These are phyloP conservation scores for Lactifluus echinatus DNA, from an alignment of 768 basidiomycete species.

Conservation along the genomic window DNA sequence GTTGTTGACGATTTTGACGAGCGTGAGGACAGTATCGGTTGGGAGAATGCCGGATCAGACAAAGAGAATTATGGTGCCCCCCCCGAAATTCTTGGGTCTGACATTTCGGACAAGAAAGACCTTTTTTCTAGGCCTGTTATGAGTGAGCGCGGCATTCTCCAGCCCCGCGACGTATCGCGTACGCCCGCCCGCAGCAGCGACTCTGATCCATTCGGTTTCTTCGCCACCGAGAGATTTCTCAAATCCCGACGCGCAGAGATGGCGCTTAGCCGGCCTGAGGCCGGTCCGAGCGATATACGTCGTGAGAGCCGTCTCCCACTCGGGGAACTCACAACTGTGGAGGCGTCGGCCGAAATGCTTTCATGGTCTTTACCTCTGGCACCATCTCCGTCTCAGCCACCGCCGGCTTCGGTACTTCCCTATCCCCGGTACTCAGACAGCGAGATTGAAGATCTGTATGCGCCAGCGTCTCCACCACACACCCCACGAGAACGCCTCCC, in stretches of 20 bases:
- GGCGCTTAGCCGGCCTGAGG: background rate
- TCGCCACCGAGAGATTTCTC: slow-evolving; percentile 18
- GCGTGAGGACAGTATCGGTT: slow-evolving; percentile 12
- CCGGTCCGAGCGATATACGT: slow-evolving; percentile 5
- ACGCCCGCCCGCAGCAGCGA: slow-evolving; percentile 7
- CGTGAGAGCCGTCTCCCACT: slow-evolving; percentile 12
- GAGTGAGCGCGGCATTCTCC: slow-evolving; percentile 19
- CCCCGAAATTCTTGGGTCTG: slow-evolving; percentile 1
- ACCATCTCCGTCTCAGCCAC: background rate
- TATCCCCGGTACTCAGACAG: slow-evolving; percentile 18
- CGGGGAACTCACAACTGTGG: slow-evolving; percentile 5
- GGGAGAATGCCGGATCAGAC: slow-evolving; percentile 19
- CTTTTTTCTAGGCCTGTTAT: background rate
- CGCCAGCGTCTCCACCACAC: slow-evolving; percentile 14
- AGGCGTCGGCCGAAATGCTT: background rate
- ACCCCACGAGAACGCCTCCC: slow-evolving; percentile 13
- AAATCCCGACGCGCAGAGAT: slow-evolving; percentile 13
- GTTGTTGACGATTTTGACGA: slow-evolving; percentile 13
- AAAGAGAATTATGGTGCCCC: slow-evolving; percentile 15
- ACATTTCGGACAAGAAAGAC: background rate
- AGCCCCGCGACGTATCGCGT: slow-evolving; percentile 6
- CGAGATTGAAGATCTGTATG: slow-evolving; percentile 20
- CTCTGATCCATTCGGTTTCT: slow-evolving; percentile 20
- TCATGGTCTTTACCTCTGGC: background rate
- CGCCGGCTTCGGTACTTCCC: background rate